Base-by-base conservation (phyloP, 2,329 filamentous ascomycete species). In the Trichoderma hamatum region DNA sequence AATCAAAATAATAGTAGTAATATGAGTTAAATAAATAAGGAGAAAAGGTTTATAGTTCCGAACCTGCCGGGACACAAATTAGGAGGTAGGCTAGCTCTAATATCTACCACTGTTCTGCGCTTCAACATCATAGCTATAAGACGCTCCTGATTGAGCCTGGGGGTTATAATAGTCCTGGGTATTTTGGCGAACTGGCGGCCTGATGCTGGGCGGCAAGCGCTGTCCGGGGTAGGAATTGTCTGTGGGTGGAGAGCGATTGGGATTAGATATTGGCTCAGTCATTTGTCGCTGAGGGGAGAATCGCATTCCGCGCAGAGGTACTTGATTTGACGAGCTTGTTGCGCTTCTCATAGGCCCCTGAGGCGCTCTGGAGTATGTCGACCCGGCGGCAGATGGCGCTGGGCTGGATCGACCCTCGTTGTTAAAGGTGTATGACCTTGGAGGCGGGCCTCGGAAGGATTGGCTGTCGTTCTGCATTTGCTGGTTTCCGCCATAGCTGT, bases 271-370 rank as follows among this genome's bases (percentile, higher is more conserved):
- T 4, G 82, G 81, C 4, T 80, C 81, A 26, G 83, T 85, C 79
- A 84, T 80, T 67, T 82, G 84, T 62, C 84, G 79, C 71, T 80
- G 80, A 1, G 82, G 81, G 32, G 79, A 73, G 46, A 78, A 77
- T 14, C 76, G 78, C 21, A 51, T 30, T 5, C 59, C 68, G 2
- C 65, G 55, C 30, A 60, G 7, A 30, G 65, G 65, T 3, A 80
- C 72, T 4, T 80, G 79, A 1, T 79, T 78, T 16, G 83, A 84
- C 34, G 78, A 76, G 67, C 81, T 84, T 39, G 83, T 84, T 32
- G 78, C 77, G 67, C 82, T 84, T 39, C 83, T 79, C 65, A 73
- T 68, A 1, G 80, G 74, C 28, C 70, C 72, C 26, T 43, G 68
- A 3, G 63, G 63, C 4, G 62, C 54, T 49, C 56, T 61, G 4